Base-by-base conservation (phyloP, 192 early-diverging fungal species). In the Martensiomyces pterosporus region DNA sequence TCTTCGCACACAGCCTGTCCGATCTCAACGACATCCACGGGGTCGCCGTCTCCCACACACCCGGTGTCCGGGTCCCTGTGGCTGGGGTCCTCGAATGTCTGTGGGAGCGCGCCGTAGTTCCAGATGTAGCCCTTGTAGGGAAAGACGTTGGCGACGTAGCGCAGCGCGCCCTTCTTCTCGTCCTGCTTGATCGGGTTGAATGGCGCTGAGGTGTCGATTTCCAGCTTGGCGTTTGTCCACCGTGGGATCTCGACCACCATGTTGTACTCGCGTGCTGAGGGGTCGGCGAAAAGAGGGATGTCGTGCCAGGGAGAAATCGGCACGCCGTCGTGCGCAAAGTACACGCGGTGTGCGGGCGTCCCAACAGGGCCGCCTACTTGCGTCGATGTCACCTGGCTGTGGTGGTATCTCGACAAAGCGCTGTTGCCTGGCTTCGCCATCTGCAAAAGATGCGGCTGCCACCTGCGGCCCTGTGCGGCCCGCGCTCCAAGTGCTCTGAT, bases 191-290 rank as follows among this genome's bases (percentile, higher is more conserved):
- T 92, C 32, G 92, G 92, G 82, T 94, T 94, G 78, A 94, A 81
- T 38, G 76, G 59, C 72, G 92, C 83, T 37, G 89, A 86, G 74
- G 91, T 93, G 72, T 81, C 84, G 79, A 92, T 90, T 77, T 87
- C 94, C 39, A 95, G 79, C 80, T 98, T 98, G 57, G 91, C 95
- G 77, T 98, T 98, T 52, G 91, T 82, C 93, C 93, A 98, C 47
- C 95, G 82, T 39, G 95, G 95, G 45, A 98, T 90, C 76, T 98
- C 95, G 55, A 94, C 92, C 47, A 98, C 79, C 89, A 96, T 93
- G 87, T 98, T 94, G 67, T 91, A 82, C 49, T 93, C 77, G 75
- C 86, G 84, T 41, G 84, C 80, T 5, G 15, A 7, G 14, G 71
- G 67, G 60, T 90, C 86, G 57, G 92, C 91, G 27, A 80, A 86